Evolutionary conservation across 345 rosid genomes (phyloP).

Genomic region (Rhizophora mangle): DNA sequence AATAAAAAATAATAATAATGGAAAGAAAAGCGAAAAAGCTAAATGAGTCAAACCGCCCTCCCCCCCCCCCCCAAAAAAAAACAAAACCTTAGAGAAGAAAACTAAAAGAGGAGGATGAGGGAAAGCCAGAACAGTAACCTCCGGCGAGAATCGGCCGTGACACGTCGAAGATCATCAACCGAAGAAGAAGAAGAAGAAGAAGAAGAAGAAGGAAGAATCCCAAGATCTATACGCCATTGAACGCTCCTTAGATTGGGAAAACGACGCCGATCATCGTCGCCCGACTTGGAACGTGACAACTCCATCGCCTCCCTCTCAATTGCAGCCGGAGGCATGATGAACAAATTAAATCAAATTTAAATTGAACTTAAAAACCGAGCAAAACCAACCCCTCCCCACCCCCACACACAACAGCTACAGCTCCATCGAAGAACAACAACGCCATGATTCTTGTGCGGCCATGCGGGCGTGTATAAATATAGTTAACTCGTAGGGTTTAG

Average conservation of each 20-base stretch:
- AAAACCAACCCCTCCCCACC: neutral
- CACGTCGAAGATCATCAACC: conserved; percentile 69
- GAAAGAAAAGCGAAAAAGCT: neutral
- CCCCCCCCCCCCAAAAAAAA: neutral
- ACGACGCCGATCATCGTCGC: conserved; percentile 16
- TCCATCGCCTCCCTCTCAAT: conserved; percentile 16
- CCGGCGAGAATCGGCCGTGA: conserved; percentile 81
- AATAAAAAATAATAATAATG: too few species aligned
- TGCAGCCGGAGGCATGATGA: conserved; percentile 11
- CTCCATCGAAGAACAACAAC: too few species aligned
- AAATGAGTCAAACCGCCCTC: neutral
- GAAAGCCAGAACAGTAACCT: conserved; percentile 36
- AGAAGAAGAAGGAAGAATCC: conserved; percentile 54
- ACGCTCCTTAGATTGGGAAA: conserved; percentile 60
- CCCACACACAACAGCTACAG: neutral
- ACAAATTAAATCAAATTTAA: too few species aligned
- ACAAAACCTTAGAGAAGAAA: neutral
- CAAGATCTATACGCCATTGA: conserved; percentile 84
- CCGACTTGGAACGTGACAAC: neutral
- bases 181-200: conserved; percentile 53
- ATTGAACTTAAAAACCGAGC: too few species aligned
- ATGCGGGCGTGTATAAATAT: too few species aligned
- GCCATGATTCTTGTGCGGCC: too few species aligned
- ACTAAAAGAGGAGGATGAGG: neutral
- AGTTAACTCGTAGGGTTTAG: too few species aligned